phyloP scores from a whole-genome alignment of 805 yeast genomes.

The Suhomyces sp. region DNA sequence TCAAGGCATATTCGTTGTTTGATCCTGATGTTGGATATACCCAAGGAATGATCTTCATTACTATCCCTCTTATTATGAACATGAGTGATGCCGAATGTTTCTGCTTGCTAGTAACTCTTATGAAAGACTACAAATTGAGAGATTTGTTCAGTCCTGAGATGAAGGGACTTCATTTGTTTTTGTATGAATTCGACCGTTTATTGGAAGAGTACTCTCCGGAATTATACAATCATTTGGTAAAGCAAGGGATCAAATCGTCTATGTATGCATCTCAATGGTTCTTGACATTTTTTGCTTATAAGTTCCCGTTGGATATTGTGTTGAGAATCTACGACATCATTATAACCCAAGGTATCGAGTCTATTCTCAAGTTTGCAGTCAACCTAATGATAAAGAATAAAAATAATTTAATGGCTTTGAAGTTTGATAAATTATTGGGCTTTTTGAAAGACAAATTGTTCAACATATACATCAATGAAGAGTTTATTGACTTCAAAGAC shows the following conservation, averaged over 20 bases:
- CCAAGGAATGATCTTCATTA: conserved; percentile 95
- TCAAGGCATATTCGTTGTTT: conserved; percentile 78
- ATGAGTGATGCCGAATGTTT: conserved; percentile 84
- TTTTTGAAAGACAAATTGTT: conserved; percentile 80
- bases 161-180: conserved; percentile 84
- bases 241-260: conserved; percentile 86
- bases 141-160: conserved; percentile 79
- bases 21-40: conserved; percentile 96
- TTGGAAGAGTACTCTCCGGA: conserved; percentile 74
- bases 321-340: conserved; percentile 83
- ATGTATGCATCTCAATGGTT: conserved; percentile 99
- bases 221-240: conserved; percentile 68
- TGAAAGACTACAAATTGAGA: conserved; percentile 82
- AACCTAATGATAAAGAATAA: conserved; percentile 75
- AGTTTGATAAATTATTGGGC: conserved; percentile 73
- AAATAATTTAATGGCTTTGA: conserved; percentile 51
- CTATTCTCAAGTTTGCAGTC: conserved; percentile 78
- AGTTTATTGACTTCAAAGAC: conserved; percentile 21
- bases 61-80: conserved; percentile 79
- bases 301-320: conserved; percentile 87
- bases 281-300: conserved; percentile 89
- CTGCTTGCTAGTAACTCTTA: conserved; percentile 71
- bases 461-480: conserved; percentile 56
- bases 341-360: conserved; percentile 87
- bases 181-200: conserved; percentile 88